Evolutionary conservation across 208 protist species (phyloP).

Genomic region (Jaenimonas drosophilae): DNA sequence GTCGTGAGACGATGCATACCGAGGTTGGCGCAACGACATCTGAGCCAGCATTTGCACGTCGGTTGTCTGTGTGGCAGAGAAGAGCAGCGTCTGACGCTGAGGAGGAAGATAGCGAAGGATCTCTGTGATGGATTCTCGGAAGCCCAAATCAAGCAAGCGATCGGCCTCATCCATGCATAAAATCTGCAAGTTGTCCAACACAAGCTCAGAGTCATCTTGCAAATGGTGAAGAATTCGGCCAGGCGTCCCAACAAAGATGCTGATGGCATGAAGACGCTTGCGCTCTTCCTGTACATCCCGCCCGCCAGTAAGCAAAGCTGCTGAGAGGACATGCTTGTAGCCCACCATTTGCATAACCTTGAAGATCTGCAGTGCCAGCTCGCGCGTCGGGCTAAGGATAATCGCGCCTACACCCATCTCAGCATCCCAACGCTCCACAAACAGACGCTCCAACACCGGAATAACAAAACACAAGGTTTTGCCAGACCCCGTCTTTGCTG

Average conservation of each 20-base stretch:
- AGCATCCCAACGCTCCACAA: conserved; percentile 76
- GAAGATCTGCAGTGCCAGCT: conserved; percentile 99
- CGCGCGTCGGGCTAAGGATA: conserved; percentile 97
- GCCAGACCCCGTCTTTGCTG: conserved; percentile 97
- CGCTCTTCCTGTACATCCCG: conserved; percentile 93
- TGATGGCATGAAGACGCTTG: conserved; percentile 90
- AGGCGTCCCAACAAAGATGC: conserved; percentile 98
- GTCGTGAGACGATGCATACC: conserved; percentile 94
- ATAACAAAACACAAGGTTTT: conserved; percentile 99
- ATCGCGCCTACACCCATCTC: conserved; percentile 95
- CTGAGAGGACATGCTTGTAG: conserved; percentile 89
- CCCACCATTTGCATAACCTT: conserved; percentile 95
- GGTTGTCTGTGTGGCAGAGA: conserved; percentile 98
- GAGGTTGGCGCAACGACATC: conserved; percentile 88
- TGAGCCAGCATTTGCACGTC: conserved; percentile 91
- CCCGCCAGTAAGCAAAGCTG: conserved; percentile 98
- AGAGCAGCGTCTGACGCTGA: conserved; percentile 97
- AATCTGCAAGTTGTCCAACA: conserved; percentile 90
- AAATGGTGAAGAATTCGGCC: conserved; percentile 98
- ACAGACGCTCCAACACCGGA: conserved; percentile 94
- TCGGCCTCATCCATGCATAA: conserved; percentile 99
- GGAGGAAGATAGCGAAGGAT: conserved; percentile 91
- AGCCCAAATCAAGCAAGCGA: conserved; percentile 97
- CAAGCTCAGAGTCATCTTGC: conserved; percentile 91
- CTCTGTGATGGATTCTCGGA: conserved; percentile 87